Base-by-base conservation (phyloP, 108 stramenopile genomes). In the Ochromonas danica region DNA sequence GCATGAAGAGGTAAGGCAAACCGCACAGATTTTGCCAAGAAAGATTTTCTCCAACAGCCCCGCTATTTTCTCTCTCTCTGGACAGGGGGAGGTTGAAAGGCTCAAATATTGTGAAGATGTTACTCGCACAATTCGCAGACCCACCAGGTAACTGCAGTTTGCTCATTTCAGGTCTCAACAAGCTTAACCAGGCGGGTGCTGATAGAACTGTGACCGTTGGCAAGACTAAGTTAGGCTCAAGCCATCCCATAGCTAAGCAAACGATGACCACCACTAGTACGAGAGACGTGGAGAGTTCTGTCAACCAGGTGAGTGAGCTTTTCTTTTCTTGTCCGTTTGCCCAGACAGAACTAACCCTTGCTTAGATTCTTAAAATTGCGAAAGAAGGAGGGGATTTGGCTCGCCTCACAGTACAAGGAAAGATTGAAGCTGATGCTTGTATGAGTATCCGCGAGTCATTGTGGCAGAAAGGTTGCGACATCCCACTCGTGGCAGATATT, bases 261-360 rank as follows among this genome's bases (percentile, higher is more conserved):
- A 97, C 96, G 61, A 97, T 97, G 96, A 94, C 93, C 6, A 97
- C 96, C 1, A 97, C 96, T 39, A 88, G 92, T 84, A 97, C 96
- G 42, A 91, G 93, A 70, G 92, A 97, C 82, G 94, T 95, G 22
- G 92, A 93, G 36, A 93, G 89, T 0, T 92, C 94, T 31, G 93
- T 97, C 40, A 94, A 94, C 22, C 96, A 96, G 90, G 81, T 75
- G 33, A 6, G 71, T 40, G 14, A 36, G 30, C 2, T 2, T 30
- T 30, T 36, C 1, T 33, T 2, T 63, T 63, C 35, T 3, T 6
- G 3, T 36, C 2, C 1, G 36, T 3, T 1, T 1, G 36, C 6
- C 2, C 6, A 63, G 2, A 36, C 6, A 63, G 2, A 2, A 36
- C 6, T 2, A 63, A 3, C 62, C 62, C n/a, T n/a, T n/a, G n/a